These are phyloP conservation scores for Dactylorhiza incarnata DNA, from an alignment of 106 monocot genomes.

Conservation along the genomic window DNA sequence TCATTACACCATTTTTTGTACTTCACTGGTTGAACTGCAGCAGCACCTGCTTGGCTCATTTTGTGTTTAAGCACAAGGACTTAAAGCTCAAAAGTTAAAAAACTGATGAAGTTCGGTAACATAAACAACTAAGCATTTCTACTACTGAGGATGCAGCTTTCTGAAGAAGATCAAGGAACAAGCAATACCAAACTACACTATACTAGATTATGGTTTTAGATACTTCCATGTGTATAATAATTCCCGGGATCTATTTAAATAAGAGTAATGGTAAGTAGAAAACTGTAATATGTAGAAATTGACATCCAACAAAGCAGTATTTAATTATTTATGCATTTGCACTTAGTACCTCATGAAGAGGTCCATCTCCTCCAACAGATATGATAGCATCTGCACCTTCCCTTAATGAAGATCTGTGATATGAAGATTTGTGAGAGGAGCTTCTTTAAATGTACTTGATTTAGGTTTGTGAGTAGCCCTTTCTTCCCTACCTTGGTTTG, in stretches of 20 bases:
- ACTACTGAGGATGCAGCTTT: background rate
- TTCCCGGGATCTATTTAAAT: background rate
- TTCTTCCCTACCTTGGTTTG: no score
- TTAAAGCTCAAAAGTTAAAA: slow-evolving; percentile 5
- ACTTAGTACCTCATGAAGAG: slow-evolving; percentile 92
- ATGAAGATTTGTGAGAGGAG: no score
- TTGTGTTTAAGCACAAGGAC: background rate
- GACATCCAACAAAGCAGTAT: background rate
- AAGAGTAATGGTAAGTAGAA: no score
- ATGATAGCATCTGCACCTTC: slow-evolving; percentile 90
- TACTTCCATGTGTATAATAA: background rate
- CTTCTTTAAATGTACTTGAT: no score
- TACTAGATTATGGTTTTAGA: background rate
- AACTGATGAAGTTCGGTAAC: background rate
- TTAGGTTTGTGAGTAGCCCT: no score
- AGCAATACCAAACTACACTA: background rate
- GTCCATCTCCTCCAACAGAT: slow-evolving; percentile 99
- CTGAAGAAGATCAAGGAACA: background rate
- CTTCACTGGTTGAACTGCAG: background rate
- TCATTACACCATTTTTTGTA: no score
- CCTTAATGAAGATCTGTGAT: no score
- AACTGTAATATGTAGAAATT: background rate
- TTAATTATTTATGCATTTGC: background rate
- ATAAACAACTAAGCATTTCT: background rate
- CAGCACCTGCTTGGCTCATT: background rate